Conservation (phyloP, 2,329 filamentous ascomycete genomes). For the Neonectria magnoliae region DNA sequence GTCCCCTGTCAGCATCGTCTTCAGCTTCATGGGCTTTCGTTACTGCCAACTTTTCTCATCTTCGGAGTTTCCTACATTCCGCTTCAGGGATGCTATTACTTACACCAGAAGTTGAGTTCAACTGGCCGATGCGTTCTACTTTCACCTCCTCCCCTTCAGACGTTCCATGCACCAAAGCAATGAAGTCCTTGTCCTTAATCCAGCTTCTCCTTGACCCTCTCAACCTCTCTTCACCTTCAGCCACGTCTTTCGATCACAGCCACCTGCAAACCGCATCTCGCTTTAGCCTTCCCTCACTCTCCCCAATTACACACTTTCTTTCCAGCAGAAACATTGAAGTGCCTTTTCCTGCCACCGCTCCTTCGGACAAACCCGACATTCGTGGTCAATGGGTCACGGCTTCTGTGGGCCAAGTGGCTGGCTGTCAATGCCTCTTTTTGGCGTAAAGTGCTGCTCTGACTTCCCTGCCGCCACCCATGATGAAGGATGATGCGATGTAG, state of each 20-base stretch:
- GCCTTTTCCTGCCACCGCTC: not conserved
- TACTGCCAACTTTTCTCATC: slow-evolving; percentile 20
- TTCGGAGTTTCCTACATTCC: not conserved
- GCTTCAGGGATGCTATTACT: not conserved
- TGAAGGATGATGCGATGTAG: slow-evolving; percentile 2
- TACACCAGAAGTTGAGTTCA: not conserved
- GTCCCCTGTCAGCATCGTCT: not conserved
- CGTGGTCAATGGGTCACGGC: not conserved
- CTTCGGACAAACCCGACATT: slow-evolving; percentile 1
- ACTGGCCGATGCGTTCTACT: not conserved
- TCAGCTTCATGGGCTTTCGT: slow-evolving; percentile 7
- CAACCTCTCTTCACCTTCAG: not conserved
- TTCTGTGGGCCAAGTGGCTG: slow-evolving; percentile 4
- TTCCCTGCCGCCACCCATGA: slow-evolving; percentile 3
- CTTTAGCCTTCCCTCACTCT: not conserved
- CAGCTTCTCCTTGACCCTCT: not conserved
- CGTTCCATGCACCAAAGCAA: not conserved
- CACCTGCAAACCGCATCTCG: not conserved
- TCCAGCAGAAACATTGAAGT: not conserved
- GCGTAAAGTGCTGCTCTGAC: slow-evolving; percentile 10
- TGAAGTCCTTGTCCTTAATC: not conserved
- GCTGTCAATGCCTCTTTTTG: slow-evolving; percentile 12
- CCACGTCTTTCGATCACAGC: too few species aligned
- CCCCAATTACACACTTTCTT: not conserved
- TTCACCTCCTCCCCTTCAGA: not conserved